phyloP scores from a whole-genome alignment of 2,329 filamentous ascomycete genomes.

The Ampelomyces quisqualis region DNA sequence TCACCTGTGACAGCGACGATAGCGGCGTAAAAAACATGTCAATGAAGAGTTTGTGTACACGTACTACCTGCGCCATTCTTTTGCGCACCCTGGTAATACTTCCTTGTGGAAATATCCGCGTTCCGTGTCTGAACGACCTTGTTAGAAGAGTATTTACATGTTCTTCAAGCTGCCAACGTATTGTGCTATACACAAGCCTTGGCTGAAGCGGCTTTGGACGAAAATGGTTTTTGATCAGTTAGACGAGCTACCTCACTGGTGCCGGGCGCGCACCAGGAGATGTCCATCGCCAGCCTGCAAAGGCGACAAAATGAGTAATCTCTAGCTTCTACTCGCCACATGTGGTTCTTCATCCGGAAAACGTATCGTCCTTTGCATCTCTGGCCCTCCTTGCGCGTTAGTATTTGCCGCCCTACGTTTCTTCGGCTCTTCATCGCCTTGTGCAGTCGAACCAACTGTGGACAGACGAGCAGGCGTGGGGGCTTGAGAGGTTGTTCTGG shows the following conservation, averaged over 20 bases:
- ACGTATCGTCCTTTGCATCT: conserved; percentile 27
- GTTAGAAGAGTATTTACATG: background rate
- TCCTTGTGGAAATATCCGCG: too few species aligned
- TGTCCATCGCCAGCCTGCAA: background rate
- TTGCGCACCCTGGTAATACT: too few species aligned
- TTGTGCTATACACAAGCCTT: conserved; percentile 2
- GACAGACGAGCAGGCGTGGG: conserved; percentile 6
- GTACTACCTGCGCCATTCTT: too few species aligned
- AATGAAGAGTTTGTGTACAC: too few species aligned
- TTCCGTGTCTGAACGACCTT: too few species aligned
- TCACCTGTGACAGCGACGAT: conserved; percentile 66
- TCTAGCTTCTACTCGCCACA: background rate
- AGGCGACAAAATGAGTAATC: background rate
- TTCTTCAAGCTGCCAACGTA: too few species aligned
- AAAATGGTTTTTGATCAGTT: conserved; percentile 4
- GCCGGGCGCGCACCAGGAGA: background rate
- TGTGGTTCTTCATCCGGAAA: conserved; percentile 29
- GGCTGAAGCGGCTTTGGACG: conserved; percentile 1
- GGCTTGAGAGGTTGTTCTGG: conserved; percentile 9
- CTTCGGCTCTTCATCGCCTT: conserved; percentile 6
- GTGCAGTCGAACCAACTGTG: conserved; percentile 7
- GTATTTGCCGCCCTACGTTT: background rate
- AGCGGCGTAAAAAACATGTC: too few species aligned
- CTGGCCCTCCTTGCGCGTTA: conserved; percentile 2
- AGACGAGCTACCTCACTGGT: background rate